Base-by-base conservation (phyloP, 2,329 filamentous ascomycete species). In the Ramularia endophylla region DNA sequence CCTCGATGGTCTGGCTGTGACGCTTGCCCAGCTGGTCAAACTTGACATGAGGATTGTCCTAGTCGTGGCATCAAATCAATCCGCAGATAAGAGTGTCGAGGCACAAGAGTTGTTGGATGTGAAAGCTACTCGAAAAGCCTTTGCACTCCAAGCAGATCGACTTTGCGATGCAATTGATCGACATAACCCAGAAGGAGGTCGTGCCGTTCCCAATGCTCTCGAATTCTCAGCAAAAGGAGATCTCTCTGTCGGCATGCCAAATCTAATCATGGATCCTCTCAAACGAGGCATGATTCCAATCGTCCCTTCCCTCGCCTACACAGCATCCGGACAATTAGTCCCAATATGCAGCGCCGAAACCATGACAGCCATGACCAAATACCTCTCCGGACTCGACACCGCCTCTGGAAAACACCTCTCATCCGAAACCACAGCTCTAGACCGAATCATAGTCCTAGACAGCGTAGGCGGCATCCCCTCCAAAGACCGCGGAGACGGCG, bases 361-460 rank as follows among this genome's bases (percentile, higher is more conserved):
- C 4, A 71, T 95, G 17, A 65, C 94, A 22, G 84, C 88, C 0
- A 67, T 98, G 40, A 84, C 86, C 0, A 78, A 77, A 46, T 85
- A 87, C 59, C 78, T 94, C 43, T 78, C 80, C 5, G 86, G 85
- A 1, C 64, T 88, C 27, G 41, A 46, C 25, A 41, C 52, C 31
- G 54, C 53, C 33, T 30, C 20, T 27, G 17, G 19, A 33, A 16
- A 7, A 15, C 31, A 27, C 34, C 40, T 4, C 11, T 19, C 27
- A 20, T 11, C 35, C 6, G 35, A 17, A 13, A 25, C 34, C 3
- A 34, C 44, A 2, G 42, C 41, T 0, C 67, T 98, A 5, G 90
- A 97, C 59, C 78, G 90, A 27, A 73, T 98, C 30, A 94, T 98
- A 47, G 70, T 98, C 19, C 73, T 98, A 5, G 92, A 98, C 61